phyloP scores from a whole-genome alignment of 768 basidiomycete genomes.

The Mycena floridula region DNA sequence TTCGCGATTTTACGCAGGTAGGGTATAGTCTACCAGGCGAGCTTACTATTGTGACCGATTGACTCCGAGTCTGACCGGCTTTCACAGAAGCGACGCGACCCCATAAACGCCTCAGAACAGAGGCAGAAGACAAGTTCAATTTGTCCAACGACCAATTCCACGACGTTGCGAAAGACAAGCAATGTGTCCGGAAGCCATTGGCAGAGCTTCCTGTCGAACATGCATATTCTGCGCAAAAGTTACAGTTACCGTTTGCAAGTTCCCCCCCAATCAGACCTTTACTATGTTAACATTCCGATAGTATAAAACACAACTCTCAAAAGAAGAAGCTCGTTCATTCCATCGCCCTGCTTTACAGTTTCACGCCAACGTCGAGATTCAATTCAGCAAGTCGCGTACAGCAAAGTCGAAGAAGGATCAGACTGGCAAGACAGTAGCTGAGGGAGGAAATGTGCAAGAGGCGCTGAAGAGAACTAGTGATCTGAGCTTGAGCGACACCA shows the following conservation, averaged over 20 bases:
- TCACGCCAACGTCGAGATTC: constrained; percentile 83
- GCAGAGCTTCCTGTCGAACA: constrained; percentile 95
- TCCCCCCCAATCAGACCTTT: not conserved
- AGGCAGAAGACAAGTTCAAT: constrained; percentile 87
- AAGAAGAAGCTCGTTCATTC: constrained; percentile 94
- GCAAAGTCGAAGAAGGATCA: constrained; percentile 97
- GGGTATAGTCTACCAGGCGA: constrained; percentile 76
- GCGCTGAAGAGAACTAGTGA: constrained; percentile 79
- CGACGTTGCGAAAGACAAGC: constrained; percentile 83
- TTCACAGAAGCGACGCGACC: constrained; percentile 48
- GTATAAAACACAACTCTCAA: constrained; percentile 93
- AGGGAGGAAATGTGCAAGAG: constrained; percentile 84
- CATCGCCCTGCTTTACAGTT: constrained; percentile 93
- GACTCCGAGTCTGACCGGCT: constrained; percentile 33
- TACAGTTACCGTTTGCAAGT: constrained; percentile 92
- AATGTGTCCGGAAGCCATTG: constrained; percentile 93
- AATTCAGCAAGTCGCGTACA: constrained; percentile 86
- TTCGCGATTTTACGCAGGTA: constrained; percentile 75
- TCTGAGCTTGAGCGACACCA: constrained; percentile 87
- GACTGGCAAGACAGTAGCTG: constrained; percentile 80
- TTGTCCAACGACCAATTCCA: constrained; percentile 95
- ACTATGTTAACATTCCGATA: constrained; percentile 23
- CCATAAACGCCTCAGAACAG: constrained; percentile 61
- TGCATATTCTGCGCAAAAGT: constrained; percentile 88
- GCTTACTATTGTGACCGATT: constrained; percentile 53